Evolutionary conservation across 179 eudicot species (phyloP), one percentile per base, ranked within the genome.

Genomic region (Beta lomatogona): DNA sequence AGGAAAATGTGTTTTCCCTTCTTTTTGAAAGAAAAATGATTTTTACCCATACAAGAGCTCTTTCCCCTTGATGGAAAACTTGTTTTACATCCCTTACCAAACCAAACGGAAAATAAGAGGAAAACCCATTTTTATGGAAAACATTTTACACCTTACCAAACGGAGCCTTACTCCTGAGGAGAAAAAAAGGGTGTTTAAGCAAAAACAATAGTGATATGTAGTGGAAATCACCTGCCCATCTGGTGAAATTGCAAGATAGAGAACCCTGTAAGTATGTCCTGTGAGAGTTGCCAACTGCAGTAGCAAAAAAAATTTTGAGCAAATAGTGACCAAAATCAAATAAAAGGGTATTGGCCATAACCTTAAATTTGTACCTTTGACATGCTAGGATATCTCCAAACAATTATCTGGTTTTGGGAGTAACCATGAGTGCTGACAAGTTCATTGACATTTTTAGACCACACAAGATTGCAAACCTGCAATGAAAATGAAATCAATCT

Each of bases 361-460:
- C 22, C 53, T 82, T 21, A 80, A 21, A 57, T 19, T 19, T 41
- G 54, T 91, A 95, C 99, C 99, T 95, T 95, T 25, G 98, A 90
- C 99, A 95, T 94, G 79, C 90, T 87, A 66, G 99, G 99, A 84
- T 95, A 95, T 89, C 86, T 92, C 99, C 98, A 95, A 44, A 95
- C 97, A 45, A 91, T 87, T 19, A 95, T 92, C 85, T 95, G 98
- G 85, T 95, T 95, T 80, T 95, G 97, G 58, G 97, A 93, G 84
- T 95, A 95, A 76, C 98, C 99, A 78, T 95, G 99, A 73, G 99
- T 95, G 90, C 98, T 95, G 76, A 92, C 99, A 64, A 95, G 90
- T 88, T 95, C 99, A 61, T 95, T 95, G 41, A 92, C 98, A 77
- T 94, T 95, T 82, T 92, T 94, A 6, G 98, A 92, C 99, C 99